Conservation (phyloP, 225 moss, liverwort and hornwort genomes). For the Physcomitrellopsis africana region DNA sequence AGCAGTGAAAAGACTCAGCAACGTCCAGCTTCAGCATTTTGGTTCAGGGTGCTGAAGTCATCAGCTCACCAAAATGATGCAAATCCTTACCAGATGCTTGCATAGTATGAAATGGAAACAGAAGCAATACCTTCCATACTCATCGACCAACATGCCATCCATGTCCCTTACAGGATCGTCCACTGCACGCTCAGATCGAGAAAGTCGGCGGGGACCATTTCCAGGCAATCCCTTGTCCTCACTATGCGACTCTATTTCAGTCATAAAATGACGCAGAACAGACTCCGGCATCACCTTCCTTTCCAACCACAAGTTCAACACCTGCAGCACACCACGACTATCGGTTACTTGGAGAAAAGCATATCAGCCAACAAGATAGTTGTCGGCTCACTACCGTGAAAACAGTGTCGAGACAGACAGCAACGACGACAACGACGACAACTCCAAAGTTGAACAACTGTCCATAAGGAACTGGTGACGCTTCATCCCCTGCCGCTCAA, state of each 20-base stretch:
- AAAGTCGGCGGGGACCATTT: conserved; percentile 80
- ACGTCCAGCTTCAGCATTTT: background rate
- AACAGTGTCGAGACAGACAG: background rate
- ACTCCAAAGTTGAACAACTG: background rate
- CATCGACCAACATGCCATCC: conserved; percentile 99
- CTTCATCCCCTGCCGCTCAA: background rate
- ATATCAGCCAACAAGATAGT: background rate
- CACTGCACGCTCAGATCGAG: conserved; percentile 95
- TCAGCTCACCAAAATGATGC: conserved; percentile 7
- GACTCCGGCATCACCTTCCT: conserved; percentile 87
- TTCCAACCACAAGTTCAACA: conserved; percentile 93
- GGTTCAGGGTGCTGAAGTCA: background rate
- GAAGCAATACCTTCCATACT: conserved; percentile 84
- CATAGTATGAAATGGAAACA: conserved; percentile 7
- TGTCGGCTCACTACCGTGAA: background rate
- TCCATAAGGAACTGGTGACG: background rate
- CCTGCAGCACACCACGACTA: conserved; percentile 46
- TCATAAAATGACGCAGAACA: conserved; percentile 88
- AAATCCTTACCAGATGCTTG: conserved; percentile 2
- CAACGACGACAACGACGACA: background rate
- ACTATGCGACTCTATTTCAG: conserved; percentile 91
- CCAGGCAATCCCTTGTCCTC: conserved; percentile 72
- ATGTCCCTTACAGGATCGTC: conserved; percentile 98
- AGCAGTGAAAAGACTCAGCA: conserved; percentile 12
- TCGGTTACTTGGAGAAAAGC: background rate